Evolutionary conservation across 371 early-diverging fungal genomes (phyloP).

Genomic region (Entomophthora muscae): DNA sequence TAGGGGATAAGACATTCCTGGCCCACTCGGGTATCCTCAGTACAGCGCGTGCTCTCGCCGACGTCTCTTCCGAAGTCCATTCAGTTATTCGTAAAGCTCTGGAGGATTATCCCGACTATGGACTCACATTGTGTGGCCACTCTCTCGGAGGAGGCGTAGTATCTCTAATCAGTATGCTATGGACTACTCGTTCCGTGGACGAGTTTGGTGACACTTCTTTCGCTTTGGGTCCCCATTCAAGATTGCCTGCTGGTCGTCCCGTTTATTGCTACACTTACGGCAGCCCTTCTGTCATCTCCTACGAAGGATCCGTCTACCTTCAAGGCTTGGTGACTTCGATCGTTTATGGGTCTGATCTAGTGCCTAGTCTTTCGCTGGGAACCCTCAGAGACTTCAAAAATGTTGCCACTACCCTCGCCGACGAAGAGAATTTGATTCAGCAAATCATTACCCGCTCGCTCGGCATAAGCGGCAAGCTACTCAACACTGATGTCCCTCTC

Average conservation of each 20-base stretch:
- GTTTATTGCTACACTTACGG: conserved; percentile 64
- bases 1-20: conserved; percentile 16
- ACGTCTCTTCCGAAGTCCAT: conserved; percentile 39
- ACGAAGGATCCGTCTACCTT: conserved; percentile 43
- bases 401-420: conserved; percentile 43
- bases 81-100: conserved; percentile 41
- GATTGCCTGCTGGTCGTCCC: conserved; percentile 45
- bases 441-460: conserved; percentile 43
- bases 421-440: conserved; percentile 42
- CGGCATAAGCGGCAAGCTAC: conserved; percentile 18
- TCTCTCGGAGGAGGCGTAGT: conserved; percentile 69
- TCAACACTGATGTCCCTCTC: conserved; percentile 11
- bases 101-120: conserved; percentile 41
- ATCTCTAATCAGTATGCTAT: conserved; percentile 40
- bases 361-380: conserved; percentile 50
- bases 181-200: conserved; percentile 22
- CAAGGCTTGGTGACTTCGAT: conserved; percentile 52
- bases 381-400: conserved; percentile 52
- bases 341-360: conserved; percentile 51
- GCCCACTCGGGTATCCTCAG: conserved; percentile 66
- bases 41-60: conserved; percentile 44
- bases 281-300: conserved; percentile 47
- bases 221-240: conserved; percentile 38
- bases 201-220: conserved; percentile 22
- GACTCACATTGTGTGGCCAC: conserved; percentile 62